phyloP scores from a whole-genome alignment of 305 asterid genomes.

The Solanum hybrid region DNA sequence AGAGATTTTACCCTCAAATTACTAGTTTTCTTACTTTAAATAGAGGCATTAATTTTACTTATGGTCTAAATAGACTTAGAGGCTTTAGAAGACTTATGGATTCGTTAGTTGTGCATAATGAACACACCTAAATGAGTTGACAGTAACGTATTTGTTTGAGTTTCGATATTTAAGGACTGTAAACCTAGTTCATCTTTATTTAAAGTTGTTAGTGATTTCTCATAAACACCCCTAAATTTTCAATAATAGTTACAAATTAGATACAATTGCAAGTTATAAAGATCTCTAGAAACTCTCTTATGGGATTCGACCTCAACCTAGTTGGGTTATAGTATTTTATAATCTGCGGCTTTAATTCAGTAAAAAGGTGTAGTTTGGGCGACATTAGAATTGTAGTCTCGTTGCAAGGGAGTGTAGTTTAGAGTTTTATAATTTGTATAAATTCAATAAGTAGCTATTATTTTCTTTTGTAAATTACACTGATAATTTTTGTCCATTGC shows the following conservation, averaged over 20 bases:
- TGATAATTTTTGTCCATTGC: background rate
- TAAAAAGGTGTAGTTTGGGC: background rate
- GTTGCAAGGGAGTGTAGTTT: background rate
- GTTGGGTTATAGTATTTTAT: background rate
- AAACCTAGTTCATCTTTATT: background rate
- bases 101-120: background rate
- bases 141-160: background rate
- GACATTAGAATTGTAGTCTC: background rate
- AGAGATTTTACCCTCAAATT: no score
- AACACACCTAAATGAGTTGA: background rate
- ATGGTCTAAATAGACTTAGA: no score
- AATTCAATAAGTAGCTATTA: background rate
- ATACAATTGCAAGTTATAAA: background rate
- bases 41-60: no score
- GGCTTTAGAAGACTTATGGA: background rate
- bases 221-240: background rate
- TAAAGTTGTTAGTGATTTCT: background rate
- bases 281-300: background rate
- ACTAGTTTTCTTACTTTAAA: no score
- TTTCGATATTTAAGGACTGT: background rate
- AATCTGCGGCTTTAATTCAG: background rate
- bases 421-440: background rate
- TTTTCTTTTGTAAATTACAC: no score
- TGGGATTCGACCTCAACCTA: no score
- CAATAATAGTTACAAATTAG: background rate